phyloP scores from a whole-genome alignment of 768 basidiomycete species.

The Gymnopilus dilepis region DNA sequence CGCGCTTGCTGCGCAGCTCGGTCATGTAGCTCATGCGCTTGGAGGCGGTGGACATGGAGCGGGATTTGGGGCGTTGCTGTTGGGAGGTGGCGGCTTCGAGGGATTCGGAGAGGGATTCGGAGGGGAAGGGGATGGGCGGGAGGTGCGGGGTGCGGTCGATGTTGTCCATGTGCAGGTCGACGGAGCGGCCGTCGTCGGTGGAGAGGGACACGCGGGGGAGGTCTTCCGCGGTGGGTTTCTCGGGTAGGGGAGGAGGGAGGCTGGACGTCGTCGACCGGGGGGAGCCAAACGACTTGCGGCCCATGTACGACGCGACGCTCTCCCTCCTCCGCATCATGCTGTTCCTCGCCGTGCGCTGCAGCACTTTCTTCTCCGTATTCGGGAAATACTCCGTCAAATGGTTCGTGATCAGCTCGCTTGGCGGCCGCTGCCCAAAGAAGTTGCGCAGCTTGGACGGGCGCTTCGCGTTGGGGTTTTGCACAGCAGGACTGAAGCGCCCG shows the following conservation, averaged over 20 bases:
- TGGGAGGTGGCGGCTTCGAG: slow-evolving; percentile 60
- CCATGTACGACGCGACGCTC: slow-evolving; percentile 54
- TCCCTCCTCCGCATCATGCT: slow-evolving; percentile 79
- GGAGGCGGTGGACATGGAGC: slow-evolving; percentile 54
- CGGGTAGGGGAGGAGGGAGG: slow-evolving; percentile 45
- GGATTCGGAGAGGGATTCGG: slow-evolving; percentile 82
- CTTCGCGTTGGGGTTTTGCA: slow-evolving; percentile 40
- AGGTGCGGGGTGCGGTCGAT: slow-evolving; percentile 55
- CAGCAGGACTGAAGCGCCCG: slow-evolving; percentile 37
- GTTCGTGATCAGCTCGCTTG: slow-evolving; percentile 94
- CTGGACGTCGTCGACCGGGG: slow-evolving; percentile 55
- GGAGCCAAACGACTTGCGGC: slow-evolving; percentile 47
- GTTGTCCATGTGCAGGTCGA: slow-evolving; percentile 61
- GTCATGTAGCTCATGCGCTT: slow-evolving; percentile 83
- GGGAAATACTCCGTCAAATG: slow-evolving; percentile 98
- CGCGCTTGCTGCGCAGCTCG: slow-evolving; percentile 80
- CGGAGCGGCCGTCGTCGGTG: slow-evolving; percentile 69
- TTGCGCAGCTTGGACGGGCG: slow-evolving; percentile 81
- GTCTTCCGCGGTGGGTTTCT: slow-evolving; percentile 46
- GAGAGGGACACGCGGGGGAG: slow-evolving; percentile 78
- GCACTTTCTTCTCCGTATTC: slow-evolving; percentile 85
- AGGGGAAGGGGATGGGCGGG: slow-evolving; percentile 79
- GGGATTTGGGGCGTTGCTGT: slow-evolving; percentile 49
- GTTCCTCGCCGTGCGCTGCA: slow-evolving; percentile 87
- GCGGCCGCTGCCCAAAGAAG: slow-evolving; percentile 98